phyloP scores from a whole-genome alignment of 2,329 filamentous ascomycete genomes.

The Diaporthe sp. region DNA sequence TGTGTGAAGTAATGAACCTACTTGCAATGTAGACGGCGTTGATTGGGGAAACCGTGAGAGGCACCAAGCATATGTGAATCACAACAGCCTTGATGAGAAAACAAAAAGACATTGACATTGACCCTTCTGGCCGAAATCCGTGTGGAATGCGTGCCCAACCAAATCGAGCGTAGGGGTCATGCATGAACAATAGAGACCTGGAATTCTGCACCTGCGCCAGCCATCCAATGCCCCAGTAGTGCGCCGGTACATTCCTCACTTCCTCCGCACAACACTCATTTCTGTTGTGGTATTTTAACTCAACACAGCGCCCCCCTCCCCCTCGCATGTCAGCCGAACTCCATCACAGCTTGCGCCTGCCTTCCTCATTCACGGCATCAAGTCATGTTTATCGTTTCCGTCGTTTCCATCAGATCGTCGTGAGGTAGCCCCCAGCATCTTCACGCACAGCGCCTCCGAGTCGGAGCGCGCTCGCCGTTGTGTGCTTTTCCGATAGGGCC shows the following conservation, averaged over 20 bases:
- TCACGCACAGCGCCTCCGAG: background rate
- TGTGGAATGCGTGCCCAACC: slow-evolving; percentile 23
- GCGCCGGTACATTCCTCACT: background rate
- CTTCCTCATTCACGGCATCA: slow-evolving; percentile 2
- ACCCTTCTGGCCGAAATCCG: background rate
- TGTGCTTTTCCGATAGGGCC: background rate
- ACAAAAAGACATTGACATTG: background rate
- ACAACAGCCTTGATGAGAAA: background rate
- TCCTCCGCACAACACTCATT: background rate
- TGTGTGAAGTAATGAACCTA: background rate
- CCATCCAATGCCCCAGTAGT: background rate
- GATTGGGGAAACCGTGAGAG: background rate
- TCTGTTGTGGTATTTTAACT: slow-evolving; percentile 18
- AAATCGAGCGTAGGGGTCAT: slow-evolving; percentile 11
- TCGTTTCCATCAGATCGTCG: background rate
- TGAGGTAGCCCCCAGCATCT: background rate
- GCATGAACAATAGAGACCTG: slow-evolving; percentile 15
- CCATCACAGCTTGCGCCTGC: slow-evolving; percentile 5
- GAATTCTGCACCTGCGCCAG: background rate
- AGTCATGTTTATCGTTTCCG: slow-evolving; percentile 14
- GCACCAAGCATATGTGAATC: background rate
- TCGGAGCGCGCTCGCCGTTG: background rate
- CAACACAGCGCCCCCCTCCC: background rate
- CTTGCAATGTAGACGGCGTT: background rate
- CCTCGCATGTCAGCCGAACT: background rate